A percentile compares a stretch with the other conserved stretches of the same genome.
phyloP scores from a whole-genome alignment of 2,329 filamentous ascomycete species.

The Alternaria arborescens region DNA sequence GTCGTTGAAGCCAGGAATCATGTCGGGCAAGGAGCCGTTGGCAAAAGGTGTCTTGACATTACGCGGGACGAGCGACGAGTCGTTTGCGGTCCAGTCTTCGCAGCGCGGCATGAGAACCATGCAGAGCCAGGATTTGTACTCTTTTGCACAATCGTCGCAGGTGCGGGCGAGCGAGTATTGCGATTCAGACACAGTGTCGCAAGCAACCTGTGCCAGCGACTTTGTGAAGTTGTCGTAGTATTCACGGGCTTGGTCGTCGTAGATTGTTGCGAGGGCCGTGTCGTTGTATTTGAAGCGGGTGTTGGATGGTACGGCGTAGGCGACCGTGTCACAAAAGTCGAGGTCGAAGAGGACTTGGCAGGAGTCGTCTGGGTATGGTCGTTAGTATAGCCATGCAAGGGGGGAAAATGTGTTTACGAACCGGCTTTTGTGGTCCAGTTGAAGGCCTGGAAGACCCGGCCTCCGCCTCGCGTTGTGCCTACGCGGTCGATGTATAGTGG shows the following conservation, averaged over 20 bases:
- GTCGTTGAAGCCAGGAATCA: slow-evolving; percentile 27
- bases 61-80: slow-evolving; percentile 66
- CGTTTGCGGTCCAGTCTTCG: slow-evolving; percentile 75
- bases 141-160: slow-evolving; percentile 77
- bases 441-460: slow-evolving; percentile 74
- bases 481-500: slow-evolving; percentile 54
- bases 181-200: slow-evolving; percentile 76
- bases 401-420: slow-evolving; percentile 51
- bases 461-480: slow-evolving; percentile 71
- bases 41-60: slow-evolving; percentile 75
- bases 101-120: slow-evolving; percentile 92
- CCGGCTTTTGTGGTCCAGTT: slow-evolving; percentile 81
- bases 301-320: slow-evolving; percentile 91
- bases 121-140: slow-evolving; percentile 96
- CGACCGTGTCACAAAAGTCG: slow-evolving; percentile 86
- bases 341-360: slow-evolving; percentile 88
- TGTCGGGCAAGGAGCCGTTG: slow-evolving; percentile 64
- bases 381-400: slow-evolving; percentile 8
- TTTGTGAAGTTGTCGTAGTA: slow-evolving; percentile 83
- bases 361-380: slow-evolving; percentile 67
- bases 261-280: slow-evolving; percentile 71
- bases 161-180: slow-evolving; percentile 81
- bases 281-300: slow-evolving; percentile 67
- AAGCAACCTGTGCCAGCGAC: slow-evolving; percentile 83
- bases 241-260: slow-evolving; percentile 75